Base-by-base conservation (phyloP, 2,329 filamentous ascomycete genomes). In the Aureobasidium sp. region DNA sequence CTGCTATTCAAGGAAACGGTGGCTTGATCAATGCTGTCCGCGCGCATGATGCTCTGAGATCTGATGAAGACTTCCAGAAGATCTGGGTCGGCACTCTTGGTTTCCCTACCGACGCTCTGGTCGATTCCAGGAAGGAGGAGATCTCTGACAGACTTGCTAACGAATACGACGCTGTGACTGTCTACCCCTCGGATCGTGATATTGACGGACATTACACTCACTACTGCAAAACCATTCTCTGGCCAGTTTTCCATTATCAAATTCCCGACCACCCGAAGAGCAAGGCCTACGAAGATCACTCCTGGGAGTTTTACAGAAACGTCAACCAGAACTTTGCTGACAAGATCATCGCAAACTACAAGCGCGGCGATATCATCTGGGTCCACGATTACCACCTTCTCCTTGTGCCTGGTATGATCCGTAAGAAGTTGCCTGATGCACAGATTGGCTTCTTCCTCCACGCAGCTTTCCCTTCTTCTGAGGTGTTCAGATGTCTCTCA, bases 171-270 rank as follows among this genome's bases (percentile, higher is more conserved):
- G 91, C 90, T 68, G 74, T 95, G 65, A 85, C 88, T 2, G 91
- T 96, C 35, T 95, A 88, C 72, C 88, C 89, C 73, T 88, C 85
- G 63, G 93, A 97, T 75, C 90, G 88, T 70, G 92, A 97, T 73
- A 91, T 96, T 70, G 88, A 96, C 69, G 91, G 92, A 1, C 92
- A 96, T 74, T 97, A 97, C 70, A 84, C 87, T 13, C 92, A 96
- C 74, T 97, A 94, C 72, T 96, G 92, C 85, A 97, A 97, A 77
- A 90, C 93, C 70, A 96, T 97, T 60, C 80, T 97, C 7, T 97
- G 93, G 93, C 93, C 93, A 1, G 92, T 96, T 62, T 95, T 97
- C 74, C 92, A 97, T 75, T 97, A 97, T 73, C 92, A 96, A 74
- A 95, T 97, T 62, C 94, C 93, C 0, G 94, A 97, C 71, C 95